Evolutionary conservation across 306 rosid genomes (phyloP).

Genomic region (Inga laurina): DNA sequence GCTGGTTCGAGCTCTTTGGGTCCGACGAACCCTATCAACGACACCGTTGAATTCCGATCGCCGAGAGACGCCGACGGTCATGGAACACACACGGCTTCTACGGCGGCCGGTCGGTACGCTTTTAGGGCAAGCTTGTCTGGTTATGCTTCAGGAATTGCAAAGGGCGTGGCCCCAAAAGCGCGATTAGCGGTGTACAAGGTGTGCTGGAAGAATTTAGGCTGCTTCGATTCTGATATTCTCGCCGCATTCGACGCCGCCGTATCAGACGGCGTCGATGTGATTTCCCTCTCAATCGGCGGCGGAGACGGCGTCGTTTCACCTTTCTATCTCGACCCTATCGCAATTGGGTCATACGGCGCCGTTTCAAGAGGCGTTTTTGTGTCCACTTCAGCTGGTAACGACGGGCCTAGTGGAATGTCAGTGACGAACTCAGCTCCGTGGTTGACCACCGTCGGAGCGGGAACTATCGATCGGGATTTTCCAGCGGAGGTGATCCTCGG

Average conservation of each 20-base stretch:
- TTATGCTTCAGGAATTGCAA: slow-evolving; percentile 78
- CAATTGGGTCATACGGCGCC: slow-evolving; percentile 89
- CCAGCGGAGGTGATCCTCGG: slow-evolving; percentile 71
- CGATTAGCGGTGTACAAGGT: slow-evolving; percentile 82
- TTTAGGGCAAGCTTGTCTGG: slow-evolving; percentile 80
- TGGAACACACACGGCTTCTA: slow-evolving; percentile 92
- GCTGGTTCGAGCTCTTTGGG: slow-evolving; percentile 54
- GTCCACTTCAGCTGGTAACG: slow-evolving; percentile 81
- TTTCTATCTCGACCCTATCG: slow-evolving; percentile 83
- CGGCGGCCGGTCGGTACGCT: slow-evolving; percentile 77
- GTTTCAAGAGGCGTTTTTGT: slow-evolving; percentile 74
- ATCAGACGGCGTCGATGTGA: slow-evolving; percentile 77
- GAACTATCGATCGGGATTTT: slow-evolving; percentile 85
- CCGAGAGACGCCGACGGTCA: slow-evolving; percentile 96
- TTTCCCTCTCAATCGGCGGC: slow-evolving; percentile 87
- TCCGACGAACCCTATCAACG: slow-evolving; percentile 57
- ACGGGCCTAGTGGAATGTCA: slow-evolving; percentile 80
- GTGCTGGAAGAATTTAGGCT: slow-evolving; percentile 86
- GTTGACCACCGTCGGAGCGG: slow-evolving; percentile 88
- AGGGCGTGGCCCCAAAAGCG: slow-evolving; percentile 91
- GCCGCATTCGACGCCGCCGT: slow-evolving; percentile 84
- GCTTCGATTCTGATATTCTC: slow-evolving; percentile 84
- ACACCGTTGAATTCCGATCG: slow-evolving; percentile 73
- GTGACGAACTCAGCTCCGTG: slow-evolving; percentile 86
- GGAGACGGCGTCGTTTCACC: slow-evolving; percentile 77